Evolutionary conservation across 2,329 filamentous ascomycete genomes (phyloP), one percentile per base, ranked within the genome.

Genomic region (Fusarium gaditjirri): DNA sequence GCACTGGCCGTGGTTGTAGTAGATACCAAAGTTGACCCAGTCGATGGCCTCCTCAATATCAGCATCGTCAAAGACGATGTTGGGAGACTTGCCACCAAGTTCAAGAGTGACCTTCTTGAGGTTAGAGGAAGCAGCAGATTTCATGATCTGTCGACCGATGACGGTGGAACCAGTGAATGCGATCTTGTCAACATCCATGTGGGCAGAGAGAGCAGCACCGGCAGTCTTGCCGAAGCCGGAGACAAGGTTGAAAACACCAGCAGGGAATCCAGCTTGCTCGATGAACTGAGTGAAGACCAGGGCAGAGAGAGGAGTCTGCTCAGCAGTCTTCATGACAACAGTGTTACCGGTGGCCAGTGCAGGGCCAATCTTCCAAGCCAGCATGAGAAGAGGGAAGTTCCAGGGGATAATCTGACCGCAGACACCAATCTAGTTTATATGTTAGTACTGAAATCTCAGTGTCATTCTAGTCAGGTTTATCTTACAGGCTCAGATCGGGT

Each of bases 321-420:
- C 92, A 71, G 92, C 91, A 27, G 90, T 89, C 89, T 94, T 94
- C 78, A 94, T 82, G 78, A 94, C 87, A 61, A 94, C 80, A 8
- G 86, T 89, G 88, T 94, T 94, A 78, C 92, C 92, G 41, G 89
- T 89, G 74, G 91, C 90, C 77, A 94, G 85, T 47, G 92, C 92
- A 53, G 92, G 92, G 66, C 88, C 91, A 70, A 94, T 91, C 89
- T 97, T 97, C 94, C 94, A 97, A 58, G 88, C 87, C 80, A 88
- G 88, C 92, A 95, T 95, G 79, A 93, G 88, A 49, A 95, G 85
- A 12, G 93, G 93, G 85, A 94, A 95, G 86, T 95, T 95, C 93
- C 93, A 95, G 70, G 93, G 93, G 77, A 96, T 95, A 79, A 95
- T 95, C 82, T 96, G 93, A 78, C 91, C 94, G 81, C 93, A 94